Evolutionary conservation across 148 eudicot species (phyloP).

Genomic region (Salicornia ramosissima): DNA sequence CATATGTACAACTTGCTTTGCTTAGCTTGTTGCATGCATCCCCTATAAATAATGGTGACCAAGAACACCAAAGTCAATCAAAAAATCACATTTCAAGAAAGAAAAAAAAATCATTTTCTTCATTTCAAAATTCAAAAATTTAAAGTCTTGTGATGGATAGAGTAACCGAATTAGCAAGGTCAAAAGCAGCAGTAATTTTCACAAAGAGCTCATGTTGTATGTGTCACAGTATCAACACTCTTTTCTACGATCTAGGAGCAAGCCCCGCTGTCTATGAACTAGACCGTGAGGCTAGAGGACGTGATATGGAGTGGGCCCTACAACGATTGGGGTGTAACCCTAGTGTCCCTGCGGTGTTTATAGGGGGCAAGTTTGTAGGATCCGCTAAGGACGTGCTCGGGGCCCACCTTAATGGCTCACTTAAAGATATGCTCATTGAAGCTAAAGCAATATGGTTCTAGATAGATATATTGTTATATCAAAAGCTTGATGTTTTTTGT

Average conservation of each 20-base stretch:
- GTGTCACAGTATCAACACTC: slow-evolving; percentile 34
- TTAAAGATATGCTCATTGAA: slow-evolving; percentile 29
- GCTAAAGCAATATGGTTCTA: slow-evolving; percentile 39
- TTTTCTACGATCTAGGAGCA: slow-evolving; percentile 35
- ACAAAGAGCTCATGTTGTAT: slow-evolving; percentile 37
- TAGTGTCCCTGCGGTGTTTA: slow-evolving; percentile 34
- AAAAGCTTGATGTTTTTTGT: slow-evolving; percentile 21
- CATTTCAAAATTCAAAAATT: too few species aligned
- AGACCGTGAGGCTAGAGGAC: slow-evolving; percentile 29
- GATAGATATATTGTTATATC: not conserved
- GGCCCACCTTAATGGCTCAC: slow-evolving; percentile 34
- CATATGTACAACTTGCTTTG: too few species aligned
- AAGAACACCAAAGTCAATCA: too few species aligned
- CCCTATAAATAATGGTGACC: too few species aligned
- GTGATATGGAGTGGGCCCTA: slow-evolving; percentile 35
- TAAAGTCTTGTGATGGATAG: slow-evolving; percentile 20
- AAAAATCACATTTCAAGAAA: too few species aligned
- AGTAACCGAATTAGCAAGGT: slow-evolving; percentile 27
- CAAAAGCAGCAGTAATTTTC: slow-evolving; percentile 18
- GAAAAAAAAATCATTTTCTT: too few species aligned
- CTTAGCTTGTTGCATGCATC: too few species aligned
- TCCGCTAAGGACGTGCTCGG: slow-evolving; percentile 33
- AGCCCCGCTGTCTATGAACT: slow-evolving; percentile 35
- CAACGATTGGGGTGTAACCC: slow-evolving; percentile 33
- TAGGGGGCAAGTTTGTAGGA: slow-evolving; percentile 32